Evolutionary conservation across 106 monocot genomes (phyloP), one percentile per base, ranked within the genome.

Genomic region (Apostasia ramifera): DNA sequence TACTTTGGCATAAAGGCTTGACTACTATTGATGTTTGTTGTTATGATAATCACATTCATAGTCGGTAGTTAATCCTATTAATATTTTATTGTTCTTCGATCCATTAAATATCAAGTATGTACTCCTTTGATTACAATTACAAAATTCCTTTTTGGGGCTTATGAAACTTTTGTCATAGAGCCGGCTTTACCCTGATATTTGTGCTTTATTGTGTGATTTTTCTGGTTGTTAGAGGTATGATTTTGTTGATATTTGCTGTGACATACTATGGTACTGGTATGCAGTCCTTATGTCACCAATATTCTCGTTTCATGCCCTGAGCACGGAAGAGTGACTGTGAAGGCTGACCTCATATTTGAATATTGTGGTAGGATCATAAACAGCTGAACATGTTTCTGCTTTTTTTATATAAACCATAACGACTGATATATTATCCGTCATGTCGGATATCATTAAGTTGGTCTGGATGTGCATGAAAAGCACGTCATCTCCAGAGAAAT

Each of bases 391-490:
- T 12, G 3, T 8, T 43, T 61, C 42, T 40, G 6, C 42, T 61
- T 39, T 40, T 6, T 61, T 61, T 56, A 12, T 63, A 45, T 13
- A 11, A 45, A 3, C 43, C 12, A n/a, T 44, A 15, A 13, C 56
- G 14, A 46, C 70, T 70, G 64, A 71, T 57, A 15, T 56, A 41
- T 54, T 70, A 3, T 68, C 61, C 45, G 53, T 81, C 45, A 43
- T 62, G 48, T 53, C 50, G 54, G 40, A 2, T 47, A 55, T 62
- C 10, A 14, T 81, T 76, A 74, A 97, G 95, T 97, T 70, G 95
- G 95, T 47, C 58, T 97, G 43, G 95, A 97, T 79, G 80, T 85
- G 49, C 92, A 89, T 67, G 78, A 78, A 75, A 97, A 86, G 78
- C 74, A 73, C 73, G 75, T 85, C 7, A 62, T 92, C 39, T 81